Base-by-base conservation (phyloP, 2,329 filamentous ascomycete genomes). In the Chrysoporthe puriensis region DNA sequence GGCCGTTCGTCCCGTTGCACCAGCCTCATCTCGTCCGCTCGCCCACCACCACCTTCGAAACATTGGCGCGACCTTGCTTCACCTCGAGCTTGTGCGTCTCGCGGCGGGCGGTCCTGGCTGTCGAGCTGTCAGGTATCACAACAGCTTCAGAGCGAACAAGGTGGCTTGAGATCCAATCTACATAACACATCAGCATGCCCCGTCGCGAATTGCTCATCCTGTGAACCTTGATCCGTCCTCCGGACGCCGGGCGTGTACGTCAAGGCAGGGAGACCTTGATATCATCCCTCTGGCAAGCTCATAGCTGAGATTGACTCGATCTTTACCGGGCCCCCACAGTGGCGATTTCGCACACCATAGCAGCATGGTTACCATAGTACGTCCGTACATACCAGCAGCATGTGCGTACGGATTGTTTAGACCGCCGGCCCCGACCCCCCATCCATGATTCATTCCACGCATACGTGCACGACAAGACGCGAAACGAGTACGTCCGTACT, bases 261-360 rank as follows among this genome's bases (percentile, higher is more conserved):
- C 7, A 32, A 9, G 34, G 16, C 54, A 57, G 54, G 59, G 26
- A 40, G 9, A 9, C 21, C 36, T 14, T 43, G n/a, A 40, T 40
- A 18, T 44, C 40, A 11, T 13, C 6, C 50, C 9, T 54, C 50
- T 16, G 50, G 50, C 50, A 13, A 32, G 50, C 26, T 34, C 50
- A 3, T 11, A 16, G 50, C 26, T 32, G 50, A 26, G 16, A 34
- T 44, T 32, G 3, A 60, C 14, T 26, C 36, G 21, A 61, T 46
- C 59, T 61, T 61, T 46, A 32, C 43, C 43, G 59, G 26, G 26
- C 32, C 54, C 32, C n/a, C 34, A 40, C 54, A 57, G 42, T 61
- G 42, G 43, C 42, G 42, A 46, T 48, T 54, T 9, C 50, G 21
- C 50, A 16, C 32, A 26, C 26, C 26, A 26, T 26, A 26, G 26